Percentiles rank a stretch among this genome's conserved stretches.
Conservation (phyloP, 768 basidiomycete species). For the Rhizopogon vulgaris region DNA sequence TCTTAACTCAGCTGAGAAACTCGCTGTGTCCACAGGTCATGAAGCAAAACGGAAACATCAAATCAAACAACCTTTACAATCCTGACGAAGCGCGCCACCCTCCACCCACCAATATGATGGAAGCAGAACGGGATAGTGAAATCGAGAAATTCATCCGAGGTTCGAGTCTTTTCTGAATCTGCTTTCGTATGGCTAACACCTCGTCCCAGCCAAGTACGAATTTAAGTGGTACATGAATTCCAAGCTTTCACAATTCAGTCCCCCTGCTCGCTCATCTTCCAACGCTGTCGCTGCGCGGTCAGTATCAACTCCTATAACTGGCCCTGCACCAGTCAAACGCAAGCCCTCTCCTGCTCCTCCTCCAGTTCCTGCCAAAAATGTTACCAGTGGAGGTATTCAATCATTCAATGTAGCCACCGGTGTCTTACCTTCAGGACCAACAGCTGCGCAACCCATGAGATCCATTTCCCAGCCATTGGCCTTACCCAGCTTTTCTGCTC, state of each 20-base stretch:
- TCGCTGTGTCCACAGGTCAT: conserved; percentile 47
- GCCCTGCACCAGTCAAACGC: conserved; percentile 8
- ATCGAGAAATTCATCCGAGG: conserved; percentile 87
- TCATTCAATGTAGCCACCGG: conserved; percentile 9
- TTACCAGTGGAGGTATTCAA: conserved; percentile 10
- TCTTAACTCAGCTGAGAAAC: conserved; percentile 7
- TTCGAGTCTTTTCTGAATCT: conserved; percentile 25
- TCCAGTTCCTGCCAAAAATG: conserved; percentile 20
- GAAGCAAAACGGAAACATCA: conserved; percentile 74
- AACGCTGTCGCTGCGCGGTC: conserved; percentile 14
- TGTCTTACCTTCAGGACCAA: conserved; percentile 3
- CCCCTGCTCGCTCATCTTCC: conserved; percentile 34
- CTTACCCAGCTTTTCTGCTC: conserved; percentile 3
- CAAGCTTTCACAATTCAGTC: conserved; percentile 38
- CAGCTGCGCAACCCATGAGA: conserved; percentile 12
- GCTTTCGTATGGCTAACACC: neutral
- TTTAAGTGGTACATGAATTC: conserved; percentile 61
- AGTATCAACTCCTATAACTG: conserved; percentile 12
- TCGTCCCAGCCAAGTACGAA: conserved; percentile 70
- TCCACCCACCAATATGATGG: conserved; percentile 74
- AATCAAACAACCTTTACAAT: conserved; percentile 75
- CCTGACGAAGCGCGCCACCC: conserved; percentile 79
- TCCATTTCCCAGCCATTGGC: conserved; percentile 33
- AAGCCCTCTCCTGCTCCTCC: conserved; percentile 19
- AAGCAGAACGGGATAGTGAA: conserved; percentile 80